Percentiles rank a stretch among this genome's conserved stretches.
Evolutionary conservation across 257 asterid genomes (phyloP).

Genomic region (Lithospermum erythrorhizon): DNA sequence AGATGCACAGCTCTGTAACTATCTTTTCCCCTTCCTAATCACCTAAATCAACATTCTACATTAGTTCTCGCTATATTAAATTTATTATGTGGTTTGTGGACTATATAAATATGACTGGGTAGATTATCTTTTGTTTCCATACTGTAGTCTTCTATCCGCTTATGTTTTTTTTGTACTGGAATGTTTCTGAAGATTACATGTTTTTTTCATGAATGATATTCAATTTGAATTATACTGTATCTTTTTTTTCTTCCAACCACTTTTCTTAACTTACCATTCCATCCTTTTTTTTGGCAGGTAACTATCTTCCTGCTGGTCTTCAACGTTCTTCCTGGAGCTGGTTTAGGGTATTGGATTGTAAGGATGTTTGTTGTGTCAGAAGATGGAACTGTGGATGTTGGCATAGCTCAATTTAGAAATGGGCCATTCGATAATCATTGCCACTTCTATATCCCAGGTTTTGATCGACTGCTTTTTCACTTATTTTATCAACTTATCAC

Average conservation of each 20-base stretch:
- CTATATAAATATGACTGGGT: too few relatives aligned
- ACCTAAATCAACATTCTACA: too few relatives aligned
- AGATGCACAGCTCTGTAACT: conserved; percentile 87
- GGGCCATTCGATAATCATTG: conserved; percentile 75
- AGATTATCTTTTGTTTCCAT: too few relatives aligned
- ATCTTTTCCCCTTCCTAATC: neutral
- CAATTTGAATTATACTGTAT: too few relatives aligned
- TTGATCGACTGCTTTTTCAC: neutral
- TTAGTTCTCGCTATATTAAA: too few relatives aligned
- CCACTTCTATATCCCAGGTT: conserved; percentile 75
- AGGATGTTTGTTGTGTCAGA: too few relatives aligned
- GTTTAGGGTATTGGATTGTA: conserved; percentile 88
- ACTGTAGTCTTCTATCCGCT: too few relatives aligned
- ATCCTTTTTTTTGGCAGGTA: conserved; percentile 35
- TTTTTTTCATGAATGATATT: too few relatives aligned
- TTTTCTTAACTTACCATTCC: neutral
- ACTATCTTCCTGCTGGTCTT: conserved; percentile 61
- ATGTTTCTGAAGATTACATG: too few relatives aligned
- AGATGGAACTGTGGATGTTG: conserved; percentile 81
- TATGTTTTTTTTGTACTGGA: too few relatives aligned
- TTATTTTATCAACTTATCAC: too few relatives aligned
- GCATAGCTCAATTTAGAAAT: conserved; percentile 76
- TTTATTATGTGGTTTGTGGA: too few relatives aligned
- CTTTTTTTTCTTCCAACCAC: neutral
- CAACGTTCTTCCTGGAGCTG: conserved; percentile 80